phyloP scores from a whole-genome alignment of 139 green algal genomes.

The Auxenochlorella protothecoides region DNA sequence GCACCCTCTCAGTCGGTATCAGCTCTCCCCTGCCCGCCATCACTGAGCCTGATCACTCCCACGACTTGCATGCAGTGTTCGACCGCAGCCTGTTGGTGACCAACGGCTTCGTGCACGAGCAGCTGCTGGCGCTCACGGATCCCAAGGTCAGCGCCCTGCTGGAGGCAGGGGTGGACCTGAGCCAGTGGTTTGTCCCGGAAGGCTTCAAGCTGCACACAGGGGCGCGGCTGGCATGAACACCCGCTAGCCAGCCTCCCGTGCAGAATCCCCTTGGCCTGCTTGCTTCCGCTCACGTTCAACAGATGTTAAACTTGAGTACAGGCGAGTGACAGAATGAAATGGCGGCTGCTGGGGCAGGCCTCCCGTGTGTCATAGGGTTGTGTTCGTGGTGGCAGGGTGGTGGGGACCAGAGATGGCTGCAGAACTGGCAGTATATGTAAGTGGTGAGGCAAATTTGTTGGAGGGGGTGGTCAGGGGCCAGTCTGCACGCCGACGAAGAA shows the following conservation, averaged over 20 bases:
- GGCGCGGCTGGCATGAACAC: conserved; percentile 22
- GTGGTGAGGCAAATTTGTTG: too few relatives aligned
- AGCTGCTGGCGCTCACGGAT: conserved; percentile 29
- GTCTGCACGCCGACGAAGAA: not conserved
- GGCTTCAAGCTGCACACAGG: conserved; percentile 25
- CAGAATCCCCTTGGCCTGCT: too few relatives aligned
- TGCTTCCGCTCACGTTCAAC: not conserved
- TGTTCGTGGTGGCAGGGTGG: too few relatives aligned
- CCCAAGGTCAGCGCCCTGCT: conserved; percentile 20
- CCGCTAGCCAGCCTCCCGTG: too few relatives aligned
- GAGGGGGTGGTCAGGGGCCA: not conserved
- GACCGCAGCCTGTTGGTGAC: conserved; percentile 41
- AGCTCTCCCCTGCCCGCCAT: too few relatives aligned
- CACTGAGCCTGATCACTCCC: too few relatives aligned
- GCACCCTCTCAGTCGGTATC: too few relatives aligned
- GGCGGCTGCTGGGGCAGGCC: too few relatives aligned
- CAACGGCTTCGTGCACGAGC: conserved; percentile 42
- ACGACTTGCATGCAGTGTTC: conserved; percentile 39
- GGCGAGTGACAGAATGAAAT: not conserved
- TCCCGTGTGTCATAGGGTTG: too few relatives aligned
- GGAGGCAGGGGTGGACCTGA: conserved; percentile 33
- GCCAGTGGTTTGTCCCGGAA: conserved; percentile 45
- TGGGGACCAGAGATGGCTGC: not conserved
- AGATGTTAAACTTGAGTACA: not conserved
- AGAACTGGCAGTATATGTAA: not conserved